A percentile compares a stretch with the other conserved stretches of the same genome.
phyloP scores from a whole-genome alignment of 1,139 yeast species.

The Geotrichum carabidarum region DNA sequence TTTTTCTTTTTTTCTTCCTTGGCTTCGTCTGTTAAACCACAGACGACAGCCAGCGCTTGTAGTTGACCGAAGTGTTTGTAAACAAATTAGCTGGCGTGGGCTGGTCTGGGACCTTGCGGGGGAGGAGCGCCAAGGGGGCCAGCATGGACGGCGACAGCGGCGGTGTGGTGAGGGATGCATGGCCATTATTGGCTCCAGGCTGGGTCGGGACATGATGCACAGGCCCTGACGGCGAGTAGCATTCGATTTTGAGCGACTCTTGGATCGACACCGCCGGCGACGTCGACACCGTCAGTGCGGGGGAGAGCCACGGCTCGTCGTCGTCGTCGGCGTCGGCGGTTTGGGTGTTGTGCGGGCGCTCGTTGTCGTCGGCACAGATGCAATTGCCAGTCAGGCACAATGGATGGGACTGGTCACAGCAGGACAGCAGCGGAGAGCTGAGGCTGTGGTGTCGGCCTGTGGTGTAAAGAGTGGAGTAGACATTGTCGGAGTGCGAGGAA shows the following conservation, averaged over 20 bases:
- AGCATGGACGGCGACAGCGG: background rate
- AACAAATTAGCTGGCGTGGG: background rate
- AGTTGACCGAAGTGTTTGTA: conserved; percentile 24
- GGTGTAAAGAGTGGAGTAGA: conserved; percentile 21
- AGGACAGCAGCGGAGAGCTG: conserved; percentile 4
- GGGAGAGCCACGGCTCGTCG: background rate
- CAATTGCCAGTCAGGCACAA: background rate
- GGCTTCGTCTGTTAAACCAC: background rate
- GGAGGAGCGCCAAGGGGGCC: background rate
- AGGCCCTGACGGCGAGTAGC: no score
- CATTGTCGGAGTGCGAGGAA: conserved; percentile 17
- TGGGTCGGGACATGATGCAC: no score
- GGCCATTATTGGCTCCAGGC: background rate
- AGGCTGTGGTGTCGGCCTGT: conserved; percentile 21
- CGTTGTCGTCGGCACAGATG: conserved; percentile 9
- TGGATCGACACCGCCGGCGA: background rate
- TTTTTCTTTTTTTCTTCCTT: background rate
- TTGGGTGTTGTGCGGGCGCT: background rate
- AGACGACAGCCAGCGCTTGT: conserved; percentile 28
- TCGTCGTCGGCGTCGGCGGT: conserved; percentile 13
- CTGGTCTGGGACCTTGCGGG: background rate
- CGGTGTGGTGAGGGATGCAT: background rate
- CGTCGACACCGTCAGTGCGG: background rate
- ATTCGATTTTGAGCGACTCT: no score
- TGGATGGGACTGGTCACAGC: conserved; percentile 12